Percentiles rank a stretch among this genome's conserved stretches.
These are phyloP conservation scores for Senna tora DNA, from an alignment of 306 rosid genomes.

Conservation along the genomic window DNA sequence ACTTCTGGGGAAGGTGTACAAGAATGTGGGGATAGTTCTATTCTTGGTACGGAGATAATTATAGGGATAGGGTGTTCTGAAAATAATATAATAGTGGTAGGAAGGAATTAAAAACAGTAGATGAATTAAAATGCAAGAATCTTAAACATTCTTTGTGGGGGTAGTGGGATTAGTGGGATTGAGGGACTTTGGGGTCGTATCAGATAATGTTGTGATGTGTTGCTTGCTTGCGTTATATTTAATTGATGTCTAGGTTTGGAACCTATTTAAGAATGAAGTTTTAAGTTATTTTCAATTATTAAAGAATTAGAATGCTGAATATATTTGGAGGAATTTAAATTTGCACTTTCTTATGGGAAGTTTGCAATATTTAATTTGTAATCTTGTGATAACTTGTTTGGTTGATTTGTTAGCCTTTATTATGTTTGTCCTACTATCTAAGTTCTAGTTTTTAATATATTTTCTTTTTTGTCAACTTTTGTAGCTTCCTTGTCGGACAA, in stretches of 20 bases:
- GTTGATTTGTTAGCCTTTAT: background rate
- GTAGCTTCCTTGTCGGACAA: constrained; percentile 72
- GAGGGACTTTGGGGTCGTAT: too few relatives aligned
- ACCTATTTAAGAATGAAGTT: background rate
- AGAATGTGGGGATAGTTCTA: background rate
- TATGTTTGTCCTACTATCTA: background rate
- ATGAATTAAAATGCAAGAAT: too few relatives aligned
- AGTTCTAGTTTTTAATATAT: constrained; percentile 10
- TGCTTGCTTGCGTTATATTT: background rate
- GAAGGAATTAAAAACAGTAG: too few relatives aligned
- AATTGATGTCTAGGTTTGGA: background rate
- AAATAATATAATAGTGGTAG: too few relatives aligned
- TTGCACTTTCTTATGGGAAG: background rate
- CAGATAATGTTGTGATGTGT: background rate
- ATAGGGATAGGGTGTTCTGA: too few relatives aligned
- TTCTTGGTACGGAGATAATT: background rate
- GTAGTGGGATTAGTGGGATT: too few relatives aligned
- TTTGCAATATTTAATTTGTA: background rate
- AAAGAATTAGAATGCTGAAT: background rate
- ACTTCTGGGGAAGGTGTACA: background rate
- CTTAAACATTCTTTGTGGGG: too few relatives aligned
- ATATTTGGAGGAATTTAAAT: background rate
- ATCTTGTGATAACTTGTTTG: background rate
- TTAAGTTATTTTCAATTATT: background rate
- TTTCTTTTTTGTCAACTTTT: constrained; percentile 26